phyloP scores from a whole-genome alignment of 768 basidiomycete species.

The Suillus discolor region DNA sequence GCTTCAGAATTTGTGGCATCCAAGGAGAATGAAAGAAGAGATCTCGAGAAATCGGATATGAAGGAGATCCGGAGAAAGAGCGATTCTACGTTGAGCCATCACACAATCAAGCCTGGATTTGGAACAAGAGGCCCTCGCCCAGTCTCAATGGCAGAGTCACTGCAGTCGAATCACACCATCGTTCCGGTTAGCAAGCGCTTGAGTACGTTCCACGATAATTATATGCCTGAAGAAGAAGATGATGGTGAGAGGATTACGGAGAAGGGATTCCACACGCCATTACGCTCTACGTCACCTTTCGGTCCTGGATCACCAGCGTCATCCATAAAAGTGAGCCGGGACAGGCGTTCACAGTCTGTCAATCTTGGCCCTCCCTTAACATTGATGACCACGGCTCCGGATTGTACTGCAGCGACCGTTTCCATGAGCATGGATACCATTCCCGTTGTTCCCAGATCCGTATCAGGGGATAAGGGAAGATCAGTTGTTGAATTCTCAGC shows the following conservation, averaged over 20 bases:
- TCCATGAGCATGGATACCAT: constrained; percentile 35
- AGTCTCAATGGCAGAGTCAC: constrained; percentile 76
- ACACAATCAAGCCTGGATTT: constrained; percentile 63
- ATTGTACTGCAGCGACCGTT: constrained; percentile 22
- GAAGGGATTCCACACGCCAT: constrained; percentile 18
- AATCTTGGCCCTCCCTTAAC: constrained; percentile 44
- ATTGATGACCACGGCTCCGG: constrained; percentile 28
- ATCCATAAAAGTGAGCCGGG: constrained; percentile 45
- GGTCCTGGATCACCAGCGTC: constrained; percentile 43
- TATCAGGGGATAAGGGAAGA: constrained; percentile 35
- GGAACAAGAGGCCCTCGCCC: constrained; percentile 62
- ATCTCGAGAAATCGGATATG: constrained; percentile 38
- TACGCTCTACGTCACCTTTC: constrained; percentile 14
- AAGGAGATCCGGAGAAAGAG: constrained; percentile 83
- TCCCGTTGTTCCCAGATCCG: constrained; percentile 30
- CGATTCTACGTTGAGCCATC: constrained; percentile 79
- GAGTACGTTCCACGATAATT: constrained; percentile 69
- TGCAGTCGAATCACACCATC: constrained; percentile 73
- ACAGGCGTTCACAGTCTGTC: constrained; percentile 69
- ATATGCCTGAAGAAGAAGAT: constrained; percentile 64
- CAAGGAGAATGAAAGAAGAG: constrained; percentile 32
- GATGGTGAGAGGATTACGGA: constrained; percentile 26
- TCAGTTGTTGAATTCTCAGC: constrained; percentile 44
- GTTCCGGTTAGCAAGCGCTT: constrained; percentile 67
- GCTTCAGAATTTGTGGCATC: constrained; percentile 21